Evolutionary conservation across 2,329 filamentous ascomycete genomes (phyloP), one percentile per base, ranked within the genome.

Genomic region (Ciborinia camelliae): DNA sequence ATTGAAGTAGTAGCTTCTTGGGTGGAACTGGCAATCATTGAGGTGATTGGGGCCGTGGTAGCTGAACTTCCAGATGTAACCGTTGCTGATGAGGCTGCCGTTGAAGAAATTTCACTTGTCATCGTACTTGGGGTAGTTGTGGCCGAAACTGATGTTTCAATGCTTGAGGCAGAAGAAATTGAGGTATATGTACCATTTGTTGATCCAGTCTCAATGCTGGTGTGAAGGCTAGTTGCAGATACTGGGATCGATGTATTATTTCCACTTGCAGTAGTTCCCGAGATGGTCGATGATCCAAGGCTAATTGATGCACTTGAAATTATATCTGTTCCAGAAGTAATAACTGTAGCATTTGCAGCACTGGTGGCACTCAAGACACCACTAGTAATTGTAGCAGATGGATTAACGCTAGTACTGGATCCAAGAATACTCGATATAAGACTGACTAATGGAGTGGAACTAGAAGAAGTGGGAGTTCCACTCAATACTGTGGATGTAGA

Each of bases 381-480:
- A 20, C 61, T 23, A 15, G 43, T 48, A 18, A 48, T 50, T 20
- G 51, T 58, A 28, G 61, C 52, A 23, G 52, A 58, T 30, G 8
- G n/a, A 41, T 20, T 32, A 58, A 23, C 47, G 43, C 39, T 50
- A 35, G 41, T 43, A 26, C 47, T 50, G 18, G 62, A 64, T 30
- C 51, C 53, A 48, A 66, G 62, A 41, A 66, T 66, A 47, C 64
- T 66, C n/a, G 64, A 66, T n/a, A 66, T 64, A 18, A 66, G 53
- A 50, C 64, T 66, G 43, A 51, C 64, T 47, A 66, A 51, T 10
- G 58, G 32, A 12, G 43, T 62, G 20, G 59, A 62, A 32, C 48
- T 54, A 20, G 48, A 32, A 32, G 47, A 28, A 53, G 39, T 45
- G 10, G 48, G 15, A n/a, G 54, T 58, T 45, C 54, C 54, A 12